Percentiles rank a stretch among this genome's conserved stretches.
Conservation (phyloP, 768 basidiomycete species). For the Amanita fuliginea region DNA sequence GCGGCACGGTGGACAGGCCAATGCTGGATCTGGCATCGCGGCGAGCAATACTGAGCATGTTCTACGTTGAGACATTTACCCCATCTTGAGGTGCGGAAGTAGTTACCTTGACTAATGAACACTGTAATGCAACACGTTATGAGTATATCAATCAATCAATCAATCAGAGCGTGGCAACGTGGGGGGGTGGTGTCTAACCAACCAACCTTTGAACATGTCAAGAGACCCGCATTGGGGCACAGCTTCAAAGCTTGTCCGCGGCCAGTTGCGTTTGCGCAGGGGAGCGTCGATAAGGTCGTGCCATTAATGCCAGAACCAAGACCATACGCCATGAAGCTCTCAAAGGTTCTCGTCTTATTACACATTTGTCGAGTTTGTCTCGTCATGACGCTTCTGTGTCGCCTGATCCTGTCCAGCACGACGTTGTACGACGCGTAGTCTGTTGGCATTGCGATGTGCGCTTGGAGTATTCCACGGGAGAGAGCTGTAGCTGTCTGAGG, state of each 20-base stretch:
- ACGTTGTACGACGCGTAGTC: neutral
- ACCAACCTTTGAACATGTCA: slow-evolving; percentile 20
- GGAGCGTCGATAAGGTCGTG: slow-evolving; percentile 10
- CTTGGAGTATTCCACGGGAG: neutral
- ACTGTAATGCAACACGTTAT: neutral
- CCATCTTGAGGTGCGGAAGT: neutral
- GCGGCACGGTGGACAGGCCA: neutral
- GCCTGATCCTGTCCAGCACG: slow-evolving; percentile 4
- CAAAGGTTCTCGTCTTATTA: slow-evolving; percentile 12
- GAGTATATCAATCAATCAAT: too few relatives aligned
- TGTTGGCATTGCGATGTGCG: neutral
- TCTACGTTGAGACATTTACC: too few relatives aligned
- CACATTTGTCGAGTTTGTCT: neutral
- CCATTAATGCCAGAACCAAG: slow-evolving; percentile 17
- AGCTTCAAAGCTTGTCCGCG: slow-evolving; percentile 2
- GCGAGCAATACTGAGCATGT: slow-evolving; percentile 5
- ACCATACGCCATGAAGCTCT: slow-evolving; percentile 18
- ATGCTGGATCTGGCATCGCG: neutral
- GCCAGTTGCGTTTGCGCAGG: slow-evolving; percentile 13
- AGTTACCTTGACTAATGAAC: slow-evolving; percentile 3
- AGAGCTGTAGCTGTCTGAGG: too few relatives aligned
- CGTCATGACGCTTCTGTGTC: slow-evolving; percentile 3
- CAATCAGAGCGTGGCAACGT: neutral
- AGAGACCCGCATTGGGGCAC: slow-evolving; percentile 12
- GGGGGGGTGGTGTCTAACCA: neutral